A percentile compares a stretch with the other conserved stretches of the same genome.
Evolutionary conservation across 257 asterid genomes (phyloP).

Genomic region (Schizonepeta tenuifolia): DNA sequence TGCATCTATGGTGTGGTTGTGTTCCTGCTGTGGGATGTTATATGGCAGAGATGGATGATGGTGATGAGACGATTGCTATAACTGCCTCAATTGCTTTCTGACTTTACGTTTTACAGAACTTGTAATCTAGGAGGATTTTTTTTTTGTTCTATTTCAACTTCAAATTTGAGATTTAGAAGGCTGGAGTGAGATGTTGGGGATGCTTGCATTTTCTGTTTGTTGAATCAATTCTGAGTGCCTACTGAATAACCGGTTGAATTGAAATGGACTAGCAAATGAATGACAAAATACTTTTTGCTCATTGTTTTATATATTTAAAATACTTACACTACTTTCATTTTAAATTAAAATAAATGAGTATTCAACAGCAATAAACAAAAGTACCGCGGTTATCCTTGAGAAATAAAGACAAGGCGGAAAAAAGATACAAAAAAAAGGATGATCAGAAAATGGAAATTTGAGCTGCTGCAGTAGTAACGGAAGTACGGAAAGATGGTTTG

Average conservation of each 20-base stretch:
- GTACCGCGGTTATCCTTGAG: too few relatives aligned
- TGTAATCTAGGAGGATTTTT: background rate
- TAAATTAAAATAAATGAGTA: too few relatives aligned
- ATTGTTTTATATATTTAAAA: too few relatives aligned
- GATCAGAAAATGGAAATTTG: background rate
- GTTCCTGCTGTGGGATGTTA: constrained; percentile 17
- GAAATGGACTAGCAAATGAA: too few relatives aligned
- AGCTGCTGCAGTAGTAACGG: background rate
- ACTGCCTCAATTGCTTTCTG: background rate
- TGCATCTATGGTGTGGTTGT: constrained; percentile 26
- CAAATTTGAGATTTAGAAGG: background rate
- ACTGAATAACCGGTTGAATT: too few relatives aligned
- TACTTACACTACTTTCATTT: too few relatives aligned
- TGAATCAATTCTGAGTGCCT: too few relatives aligned
- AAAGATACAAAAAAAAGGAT: too few relatives aligned
- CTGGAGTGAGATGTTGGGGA: too few relatives aligned
- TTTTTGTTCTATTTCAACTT: background rate
- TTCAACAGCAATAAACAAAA: too few relatives aligned
- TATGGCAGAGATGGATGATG: constrained; percentile 28
- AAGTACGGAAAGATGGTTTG: background rate
- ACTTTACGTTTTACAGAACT: background rate
- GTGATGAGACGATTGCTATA: background rate
- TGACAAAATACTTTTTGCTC: too few relatives aligned
- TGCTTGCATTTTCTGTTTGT: background rate
- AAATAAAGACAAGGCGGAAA: too few relatives aligned